Percentiles rank a stretch among this genome's conserved stretches.
phyloP scores from a whole-genome alignment of 1,284 basidiomycete species.

The Porogramme epimiltina region DNA sequence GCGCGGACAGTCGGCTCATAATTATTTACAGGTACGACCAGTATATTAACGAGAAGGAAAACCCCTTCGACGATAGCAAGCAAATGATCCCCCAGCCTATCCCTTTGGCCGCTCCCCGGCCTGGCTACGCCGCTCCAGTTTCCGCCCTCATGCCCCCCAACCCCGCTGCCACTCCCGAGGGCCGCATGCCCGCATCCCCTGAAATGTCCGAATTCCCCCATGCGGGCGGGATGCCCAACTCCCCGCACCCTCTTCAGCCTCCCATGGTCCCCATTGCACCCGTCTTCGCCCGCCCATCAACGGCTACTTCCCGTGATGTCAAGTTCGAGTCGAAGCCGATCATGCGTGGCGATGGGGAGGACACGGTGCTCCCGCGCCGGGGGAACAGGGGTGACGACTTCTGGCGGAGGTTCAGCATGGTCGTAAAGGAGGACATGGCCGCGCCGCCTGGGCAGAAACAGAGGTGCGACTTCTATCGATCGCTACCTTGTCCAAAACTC shows the following conservation, averaged over 20 bases:
- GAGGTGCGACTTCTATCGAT: slow-evolving; percentile 40
- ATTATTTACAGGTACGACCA: slow-evolving; percentile 58
- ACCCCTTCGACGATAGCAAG: slow-evolving; percentile 42
- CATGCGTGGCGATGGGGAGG: slow-evolving; percentile 69
- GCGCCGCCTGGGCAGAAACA: slow-evolving; percentile 46
- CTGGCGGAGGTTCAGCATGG: slow-evolving; percentile 83
- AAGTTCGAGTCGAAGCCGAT: slow-evolving; percentile 55
- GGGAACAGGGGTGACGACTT: slow-evolving; percentile 80
- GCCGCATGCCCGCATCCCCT: slow-evolving; percentile 32
- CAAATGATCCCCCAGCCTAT: slow-evolving; percentile 40
- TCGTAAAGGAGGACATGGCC: slow-evolving; percentile 64
- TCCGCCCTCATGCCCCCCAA: slow-evolving; percentile 60
- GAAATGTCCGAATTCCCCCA: slow-evolving; percentile 45
- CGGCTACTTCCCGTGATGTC: slow-evolving; percentile 42
- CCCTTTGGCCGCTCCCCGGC: slow-evolving; percentile 65
- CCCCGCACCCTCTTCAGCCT: slow-evolving; percentile 73
- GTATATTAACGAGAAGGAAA: slow-evolving; percentile 53
- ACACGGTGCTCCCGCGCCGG: slow-evolving; percentile 60
- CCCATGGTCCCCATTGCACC: slow-evolving; percentile 79
- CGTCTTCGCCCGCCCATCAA: slow-evolving; percentile 67
- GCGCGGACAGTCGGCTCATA: slow-evolving; percentile 4
- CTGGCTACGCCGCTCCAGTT: slow-evolving; percentile 71
- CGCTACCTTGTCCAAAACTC: slow-evolving; percentile 3
- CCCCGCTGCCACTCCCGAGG: slow-evolving; percentile 40
- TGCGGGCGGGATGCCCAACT: slow-evolving; percentile 35